Base-by-base conservation (phyloP, 257 asterid species). In the Phtheirospermum japonicum region DNA sequence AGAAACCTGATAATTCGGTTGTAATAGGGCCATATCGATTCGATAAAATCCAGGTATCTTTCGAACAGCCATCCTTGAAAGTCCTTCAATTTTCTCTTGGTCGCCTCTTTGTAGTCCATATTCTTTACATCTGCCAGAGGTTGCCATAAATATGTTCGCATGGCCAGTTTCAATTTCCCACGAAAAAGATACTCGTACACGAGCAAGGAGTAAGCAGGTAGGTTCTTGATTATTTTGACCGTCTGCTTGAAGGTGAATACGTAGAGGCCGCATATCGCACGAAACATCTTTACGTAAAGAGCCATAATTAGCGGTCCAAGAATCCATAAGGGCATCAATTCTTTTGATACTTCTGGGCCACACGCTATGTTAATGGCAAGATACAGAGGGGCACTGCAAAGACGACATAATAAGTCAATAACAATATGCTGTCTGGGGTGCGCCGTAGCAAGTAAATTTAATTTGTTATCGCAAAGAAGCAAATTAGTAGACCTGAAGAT, bases 21-120 rank as follows among this genome's bases (percentile, higher is more conserved):
- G 72, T 89, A 92, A 67, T 64, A 76, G 10, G 99, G 99, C 99
- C 99, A 86, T 61, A 92, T 75, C 0, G 84, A 81, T 71, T 92
- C 99, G 5, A 83, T 73, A 64, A 63, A 83, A 73, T 92, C 99
- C 65, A 89, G 73, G 76, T 89, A 85, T 37, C 50, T 80, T 67
- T 92, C 99, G 73, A 65, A 55, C 70, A 76, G 66, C 85, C 82
- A 67, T 28, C 31, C 76, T 56, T 61, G 77, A 34, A 86, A 37
- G 39, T 74, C 82, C 77, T 80, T 78, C 80, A 78, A 10, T 73
- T 43, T 78, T 46, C 69, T 75, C 66, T 46, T 52, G 3, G 64
- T 31, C 18, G 59, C 71, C 66, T 68, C 82, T 36, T 71, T 85
- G 71, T 74, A 77, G 73, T 84, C 79, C 74, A 70, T 54, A 40